phyloP scores from a whole-genome alignment of 2,329 filamentous ascomycete species.

The Chalaropsis ovoidea region DNA sequence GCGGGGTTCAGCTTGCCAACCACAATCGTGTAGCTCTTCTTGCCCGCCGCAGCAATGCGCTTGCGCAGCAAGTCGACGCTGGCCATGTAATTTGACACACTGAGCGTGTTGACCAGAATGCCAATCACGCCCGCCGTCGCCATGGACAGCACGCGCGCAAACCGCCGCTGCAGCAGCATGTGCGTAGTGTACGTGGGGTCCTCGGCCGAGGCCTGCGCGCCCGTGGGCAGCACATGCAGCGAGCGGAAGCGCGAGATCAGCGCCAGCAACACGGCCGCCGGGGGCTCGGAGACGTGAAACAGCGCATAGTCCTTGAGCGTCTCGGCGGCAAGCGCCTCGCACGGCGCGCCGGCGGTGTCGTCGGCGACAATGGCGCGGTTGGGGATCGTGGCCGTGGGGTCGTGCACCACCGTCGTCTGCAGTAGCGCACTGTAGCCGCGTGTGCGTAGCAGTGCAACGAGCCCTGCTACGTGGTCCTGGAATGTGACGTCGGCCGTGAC shows the following conservation, averaged over 20 bases:
- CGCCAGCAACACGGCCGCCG: conserved; percentile 73
- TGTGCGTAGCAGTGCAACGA: conserved; percentile 46
- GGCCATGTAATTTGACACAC: conserved; percentile 77
- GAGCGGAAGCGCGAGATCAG: conserved; percentile 71
- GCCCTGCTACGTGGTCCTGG: conserved; percentile 55
- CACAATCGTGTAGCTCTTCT: conserved; percentile 93
- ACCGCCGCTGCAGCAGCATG: conserved; percentile 65
- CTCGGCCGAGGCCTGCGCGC: conserved; percentile 37
- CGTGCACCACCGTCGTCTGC: conserved; percentile 60
- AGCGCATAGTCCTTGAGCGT: conserved; percentile 58
- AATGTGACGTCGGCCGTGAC: conserved; percentile 88
- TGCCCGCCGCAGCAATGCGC: conserved; percentile 67
- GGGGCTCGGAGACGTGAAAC: conserved; percentile 76
- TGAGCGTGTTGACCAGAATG: conserved; percentile 91
- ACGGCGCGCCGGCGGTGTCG: conserved; percentile 32
- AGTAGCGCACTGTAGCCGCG: conserved; percentile 61
- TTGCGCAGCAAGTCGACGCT: conserved; percentile 64
- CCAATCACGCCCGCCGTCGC: conserved; percentile 76
- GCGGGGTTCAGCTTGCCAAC: conserved; percentile 93
- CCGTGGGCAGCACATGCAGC: conserved; percentile 66
- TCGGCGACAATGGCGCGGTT: conserved; percentile 47
- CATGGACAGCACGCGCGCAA: conserved; percentile 73
- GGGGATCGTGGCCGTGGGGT: conserved; percentile 71
- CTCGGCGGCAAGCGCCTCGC: conserved; percentile 32
- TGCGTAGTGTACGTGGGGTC: conserved; percentile 38